phyloP scores from a whole-genome alignment of 306 rosid species.

The Coriaria nepalensis region DNA sequence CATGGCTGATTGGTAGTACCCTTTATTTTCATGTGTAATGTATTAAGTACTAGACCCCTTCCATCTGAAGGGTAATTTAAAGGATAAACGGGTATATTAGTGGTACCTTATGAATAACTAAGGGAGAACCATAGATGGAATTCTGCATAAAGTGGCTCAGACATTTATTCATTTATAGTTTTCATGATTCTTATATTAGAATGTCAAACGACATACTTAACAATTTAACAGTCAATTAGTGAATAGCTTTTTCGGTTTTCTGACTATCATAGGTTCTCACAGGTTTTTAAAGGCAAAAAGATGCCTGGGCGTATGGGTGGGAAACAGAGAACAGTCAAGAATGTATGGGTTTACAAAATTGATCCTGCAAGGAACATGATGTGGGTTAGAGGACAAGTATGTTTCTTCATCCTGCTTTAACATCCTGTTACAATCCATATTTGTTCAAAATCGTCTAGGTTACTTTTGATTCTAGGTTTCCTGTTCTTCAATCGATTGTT shows the following conservation, averaged over 20 bases:
- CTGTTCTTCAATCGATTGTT: not conserved
- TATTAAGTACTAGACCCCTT: not conserved
- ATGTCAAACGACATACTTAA: too few species aligned
- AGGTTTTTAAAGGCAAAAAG: slow-evolving; percentile 73
- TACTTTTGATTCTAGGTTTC: not conserved
- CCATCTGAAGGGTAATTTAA: not conserved
- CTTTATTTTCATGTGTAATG: not conserved
- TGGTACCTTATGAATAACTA: not conserved
- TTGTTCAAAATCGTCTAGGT: not conserved
- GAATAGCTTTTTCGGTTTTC: not conserved
- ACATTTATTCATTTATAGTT: too few species aligned
- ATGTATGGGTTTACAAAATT: slow-evolving; percentile 88
- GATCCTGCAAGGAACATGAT: slow-evolving; percentile 88
- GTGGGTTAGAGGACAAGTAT: slow-evolving; percentile 96
- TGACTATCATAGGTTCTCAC: slow-evolving; percentile 14
- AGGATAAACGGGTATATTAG: not conserved
- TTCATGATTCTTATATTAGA: too few species aligned
- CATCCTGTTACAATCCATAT: not conserved
- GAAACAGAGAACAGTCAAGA: slow-evolving; percentile 76
- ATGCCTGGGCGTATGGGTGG: slow-evolving; percentile 99
- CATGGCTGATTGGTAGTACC: not conserved
- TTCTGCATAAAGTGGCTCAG: too few species aligned
- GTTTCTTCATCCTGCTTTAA: slow-evolving; percentile 11
- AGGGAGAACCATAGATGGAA: not conserved
- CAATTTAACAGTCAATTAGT: too few species aligned